phyloP scores from a whole-genome alignment of 495 filamentous ascomycete species.

The Penicillium fimorum region DNA sequence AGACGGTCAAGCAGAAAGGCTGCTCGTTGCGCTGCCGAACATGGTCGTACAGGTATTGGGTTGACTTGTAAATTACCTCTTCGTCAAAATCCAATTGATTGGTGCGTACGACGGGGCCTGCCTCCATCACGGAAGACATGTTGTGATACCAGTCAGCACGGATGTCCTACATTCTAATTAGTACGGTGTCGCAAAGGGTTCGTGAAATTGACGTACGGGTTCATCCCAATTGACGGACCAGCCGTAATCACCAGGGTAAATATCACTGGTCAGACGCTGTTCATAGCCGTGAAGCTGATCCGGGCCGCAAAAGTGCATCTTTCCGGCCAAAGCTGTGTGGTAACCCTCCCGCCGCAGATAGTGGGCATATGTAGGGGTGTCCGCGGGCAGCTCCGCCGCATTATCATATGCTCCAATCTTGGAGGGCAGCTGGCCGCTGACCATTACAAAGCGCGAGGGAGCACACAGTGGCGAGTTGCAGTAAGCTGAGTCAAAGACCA shows the following conservation, averaged over 20 bases:
- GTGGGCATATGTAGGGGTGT: slow-evolving; percentile 83
- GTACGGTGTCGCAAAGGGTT: slow-evolving; percentile 7
- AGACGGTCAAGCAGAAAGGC: slow-evolving; percentile 86
- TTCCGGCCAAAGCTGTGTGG: slow-evolving; percentile 83
- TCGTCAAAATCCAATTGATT: slow-evolving; percentile 96
- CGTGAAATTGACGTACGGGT: slow-evolving; percentile 44
- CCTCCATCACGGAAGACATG: slow-evolving; percentile 82
- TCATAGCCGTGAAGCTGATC: slow-evolving; percentile 92
- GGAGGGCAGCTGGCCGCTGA: slow-evolving; percentile 80
- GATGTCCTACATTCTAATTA: slow-evolving; percentile 49
- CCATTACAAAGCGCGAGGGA: slow-evolving; percentile 84
- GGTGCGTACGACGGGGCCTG: slow-evolving; percentile 74
- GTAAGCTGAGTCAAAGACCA: slow-evolving; percentile 86
- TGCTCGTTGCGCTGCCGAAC: slow-evolving; percentile 66
- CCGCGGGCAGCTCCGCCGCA: slow-evolving; percentile 68
- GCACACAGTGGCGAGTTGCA: slow-evolving; percentile 87
- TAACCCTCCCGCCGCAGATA: slow-evolving; percentile 83
- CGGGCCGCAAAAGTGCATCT: slow-evolving; percentile 90
- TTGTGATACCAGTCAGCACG: slow-evolving; percentile 91
- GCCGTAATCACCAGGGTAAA: slow-evolving; percentile 87
- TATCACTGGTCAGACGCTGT: slow-evolving; percentile 82
- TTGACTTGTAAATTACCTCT: slow-evolving; percentile 83
- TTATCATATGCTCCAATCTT: slow-evolving; percentile 89
- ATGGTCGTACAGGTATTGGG: slow-evolving; percentile 80
- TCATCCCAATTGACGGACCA: slow-evolving; percentile 91